Evolutionary conservation across 805 yeast genomes (phyloP).

Genomic region (Candida germanica): DNA sequence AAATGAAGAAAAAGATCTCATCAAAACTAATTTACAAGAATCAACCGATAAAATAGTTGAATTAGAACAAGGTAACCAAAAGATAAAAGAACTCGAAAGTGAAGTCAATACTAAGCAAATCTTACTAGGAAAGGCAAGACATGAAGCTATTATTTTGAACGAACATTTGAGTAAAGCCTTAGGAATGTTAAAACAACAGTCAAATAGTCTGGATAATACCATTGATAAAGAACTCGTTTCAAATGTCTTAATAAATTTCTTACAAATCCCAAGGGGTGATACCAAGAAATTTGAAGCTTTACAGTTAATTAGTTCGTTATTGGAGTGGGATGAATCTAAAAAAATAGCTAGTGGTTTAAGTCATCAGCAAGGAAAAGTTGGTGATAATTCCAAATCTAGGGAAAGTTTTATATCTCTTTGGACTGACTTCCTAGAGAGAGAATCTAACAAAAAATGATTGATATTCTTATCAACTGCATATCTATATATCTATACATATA

Average conservation of each 20-base stretch:
- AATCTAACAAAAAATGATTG: slow-evolving; percentile 25
- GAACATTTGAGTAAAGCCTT: slow-evolving; percentile 95
- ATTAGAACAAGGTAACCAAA: slow-evolving; percentile 16
- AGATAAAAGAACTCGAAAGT: slow-evolving; percentile 51
- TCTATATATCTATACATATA: not conserved
- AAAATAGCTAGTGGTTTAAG: slow-evolving; percentile 70
- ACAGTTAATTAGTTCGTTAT: slow-evolving; percentile 73
- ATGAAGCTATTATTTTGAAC: slow-evolving; percentile 88
- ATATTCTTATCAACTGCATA: too few relatives aligned
- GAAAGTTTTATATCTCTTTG: slow-evolving; percentile 68
- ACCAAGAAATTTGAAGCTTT: slow-evolving; percentile 92
- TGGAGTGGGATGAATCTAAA: slow-evolving; percentile 86
- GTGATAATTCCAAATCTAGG: slow-evolving; percentile 25
- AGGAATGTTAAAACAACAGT: slow-evolving; percentile 74
- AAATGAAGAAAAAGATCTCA: slow-evolving; percentile 6
- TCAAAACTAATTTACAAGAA: slow-evolving; percentile 5
- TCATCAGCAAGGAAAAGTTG: slow-evolving; percentile 10
- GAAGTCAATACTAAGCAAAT: slow-evolving; percentile 61
- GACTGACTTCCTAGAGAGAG: slow-evolving; percentile 79
- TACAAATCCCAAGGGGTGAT: slow-evolving; percentile 88
- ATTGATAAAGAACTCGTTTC: slow-evolving; percentile 89
- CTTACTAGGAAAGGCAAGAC: slow-evolving; percentile 85
- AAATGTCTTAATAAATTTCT: slow-evolving; percentile 78
- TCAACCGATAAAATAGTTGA: slow-evolving; percentile 10
- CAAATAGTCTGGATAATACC: slow-evolving; percentile 56